These are phyloP conservation scores for Diaporthe batatas DNA, from an alignment of 2,329 filamentous ascomycete species.

Conservation along the genomic window DNA sequence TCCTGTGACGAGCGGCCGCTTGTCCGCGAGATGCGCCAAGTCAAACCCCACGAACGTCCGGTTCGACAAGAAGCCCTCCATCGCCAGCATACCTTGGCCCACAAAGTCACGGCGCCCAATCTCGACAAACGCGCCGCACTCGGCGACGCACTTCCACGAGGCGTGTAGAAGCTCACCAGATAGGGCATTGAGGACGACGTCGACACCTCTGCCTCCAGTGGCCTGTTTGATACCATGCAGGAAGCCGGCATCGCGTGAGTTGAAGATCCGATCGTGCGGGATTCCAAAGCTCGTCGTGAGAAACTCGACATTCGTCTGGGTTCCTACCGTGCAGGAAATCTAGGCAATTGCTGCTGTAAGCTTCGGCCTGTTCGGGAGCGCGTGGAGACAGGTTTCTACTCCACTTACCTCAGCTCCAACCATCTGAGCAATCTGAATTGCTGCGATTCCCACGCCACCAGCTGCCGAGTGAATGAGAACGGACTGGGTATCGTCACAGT, in stretches of 20 bases:
- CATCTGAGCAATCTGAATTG: slow-evolving; percentile 31
- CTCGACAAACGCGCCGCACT: slow-evolving; percentile 23
- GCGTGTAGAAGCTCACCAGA: slow-evolving; percentile 23
- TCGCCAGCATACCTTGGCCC: neutral
- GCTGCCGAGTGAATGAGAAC: slow-evolving; percentile 33
- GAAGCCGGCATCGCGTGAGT: slow-evolving; percentile 23
- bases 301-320: neutral
- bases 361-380: neutral
- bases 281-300: slow-evolving; percentile 2
- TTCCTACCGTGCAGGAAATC: slow-evolving; percentile 23
- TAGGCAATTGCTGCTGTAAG: neutral
- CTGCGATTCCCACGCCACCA: slow-evolving; percentile 35
- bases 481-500: neutral
- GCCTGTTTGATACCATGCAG: neutral
- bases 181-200: slow-evolving; percentile 32
- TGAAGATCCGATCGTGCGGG: slow-evolving; percentile 12
- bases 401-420: slow-evolving; percentile 18
- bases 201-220: slow-evolving; percentile 30
- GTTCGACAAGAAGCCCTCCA: slow-evolving; percentile 25
- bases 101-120: slow-evolving; percentile 23
- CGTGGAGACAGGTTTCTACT: neutral
- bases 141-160: slow-evolving; percentile 33
- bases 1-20: neutral
- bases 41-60: slow-evolving; percentile 16
- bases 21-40: neutral